These are phyloP conservation scores for Sextonia rubra DNA, from an alignment of 164 flowering plant genomes.

Conservation along the genomic window DNA sequence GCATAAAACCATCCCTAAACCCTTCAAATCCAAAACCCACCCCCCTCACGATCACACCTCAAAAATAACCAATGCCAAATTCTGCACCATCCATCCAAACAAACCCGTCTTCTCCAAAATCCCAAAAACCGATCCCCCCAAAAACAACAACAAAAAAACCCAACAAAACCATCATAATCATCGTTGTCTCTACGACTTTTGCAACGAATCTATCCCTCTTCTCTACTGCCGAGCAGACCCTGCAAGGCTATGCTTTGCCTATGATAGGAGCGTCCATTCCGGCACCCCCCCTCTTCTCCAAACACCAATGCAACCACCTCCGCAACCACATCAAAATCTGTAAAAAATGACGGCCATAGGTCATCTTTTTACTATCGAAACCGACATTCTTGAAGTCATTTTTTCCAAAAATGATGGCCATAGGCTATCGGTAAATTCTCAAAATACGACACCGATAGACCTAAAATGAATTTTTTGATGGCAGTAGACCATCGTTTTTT, in stretches of 20 bases:
- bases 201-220: slow-evolving; percentile 45
- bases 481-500: too few relatives aligned
- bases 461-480: too few relatives aligned
- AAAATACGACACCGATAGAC: too few relatives aligned
- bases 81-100: not conserved
- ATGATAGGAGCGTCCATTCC: slow-evolving; percentile 74
- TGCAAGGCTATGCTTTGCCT: slow-evolving; percentile 70
- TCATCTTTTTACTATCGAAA: too few relatives aligned
- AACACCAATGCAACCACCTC: slow-evolving; percentile 64
- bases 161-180: not conserved
- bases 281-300: slow-evolving; percentile 60
- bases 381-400: too few relatives aligned
- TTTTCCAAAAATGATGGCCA: too few relatives aligned
- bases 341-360: too few relatives aligned
- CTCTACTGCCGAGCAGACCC: slow-evolving; percentile 82
- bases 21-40: not conserved
- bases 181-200: slow-evolving; percentile 59
- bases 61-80: not conserved
- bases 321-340: too few relatives aligned
- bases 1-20: not conserved
- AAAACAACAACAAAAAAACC: not conserved
- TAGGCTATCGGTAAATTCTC: too few relatives aligned
- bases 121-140: not conserved
- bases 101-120: not conserved
- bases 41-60: not conserved